Percentiles rank a stretch among this genome's conserved stretches.
Evolutionary conservation across 108 stramenopile species (phyloP).

Genomic region (Cylindrotheca fusiformis): DNA sequence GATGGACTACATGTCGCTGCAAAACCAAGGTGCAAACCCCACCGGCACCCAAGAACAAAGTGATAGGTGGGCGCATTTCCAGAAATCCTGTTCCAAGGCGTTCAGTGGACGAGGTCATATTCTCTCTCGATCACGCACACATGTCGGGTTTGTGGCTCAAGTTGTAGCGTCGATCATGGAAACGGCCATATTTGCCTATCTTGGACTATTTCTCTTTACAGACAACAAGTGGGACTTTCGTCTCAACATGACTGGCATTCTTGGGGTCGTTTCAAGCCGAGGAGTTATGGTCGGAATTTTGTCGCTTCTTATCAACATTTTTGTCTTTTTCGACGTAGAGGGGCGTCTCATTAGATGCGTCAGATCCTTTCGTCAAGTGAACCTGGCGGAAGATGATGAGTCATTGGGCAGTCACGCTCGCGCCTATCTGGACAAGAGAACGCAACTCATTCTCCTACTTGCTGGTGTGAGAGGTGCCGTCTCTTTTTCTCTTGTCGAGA

Average conservation of each 20-base stretch:
- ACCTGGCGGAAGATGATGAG: slow-evolving; percentile 32
- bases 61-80: slow-evolving; percentile 13
- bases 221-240: slow-evolving; percentile 64
- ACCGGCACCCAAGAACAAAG: slow-evolving; percentile 6
- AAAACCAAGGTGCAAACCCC: slow-evolving; percentile 5
- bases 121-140: slow-evolving; percentile 51
- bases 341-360: slow-evolving; percentile 17
- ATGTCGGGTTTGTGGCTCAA: slow-evolving; percentile 83
- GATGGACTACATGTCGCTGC: slow-evolving; percentile 32
- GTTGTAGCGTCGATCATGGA: slow-evolving; percentile 70
- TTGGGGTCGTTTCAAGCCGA: slow-evolving; percentile 61
- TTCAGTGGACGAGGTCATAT: slow-evolving; percentile 53
- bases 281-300: slow-evolving; percentile 68
- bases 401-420: slow-evolving; percentile 9
- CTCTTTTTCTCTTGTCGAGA: slow-evolving; percentile 84
- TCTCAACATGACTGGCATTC: slow-evolving; percentile 56
- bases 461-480: slow-evolving; percentile 90
- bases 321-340: slow-evolving; percentile 49
- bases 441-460: slow-evolving; percentile 72
- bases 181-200: slow-evolving; percentile 86
- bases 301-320: slow-evolving; percentile 52
- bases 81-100: slow-evolving; percentile 9
- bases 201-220: slow-evolving; percentile 83
- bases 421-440: slow-evolving; percentile 38
- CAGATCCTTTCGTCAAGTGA: slow-evolving; percentile 11